Conservation (phyloP, 202 grass and related monocot genomes). For the Setaria viridis region DNA sequence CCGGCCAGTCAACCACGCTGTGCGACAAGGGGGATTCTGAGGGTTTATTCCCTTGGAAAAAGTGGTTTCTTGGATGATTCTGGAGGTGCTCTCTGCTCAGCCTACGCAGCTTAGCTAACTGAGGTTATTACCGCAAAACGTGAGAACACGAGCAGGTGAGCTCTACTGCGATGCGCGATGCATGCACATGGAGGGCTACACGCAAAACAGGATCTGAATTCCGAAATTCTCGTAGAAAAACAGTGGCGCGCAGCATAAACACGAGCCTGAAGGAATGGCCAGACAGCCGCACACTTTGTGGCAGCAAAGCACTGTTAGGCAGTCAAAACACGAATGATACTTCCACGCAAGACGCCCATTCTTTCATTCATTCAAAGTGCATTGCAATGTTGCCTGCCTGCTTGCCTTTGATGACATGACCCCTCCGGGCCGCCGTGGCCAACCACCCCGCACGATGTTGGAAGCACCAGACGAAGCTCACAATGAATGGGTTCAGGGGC, state of each 20-base stretch:
- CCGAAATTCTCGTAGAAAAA: not conserved
- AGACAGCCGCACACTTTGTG: not conserved
- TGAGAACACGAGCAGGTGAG: not conserved
- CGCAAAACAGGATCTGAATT: not conserved
- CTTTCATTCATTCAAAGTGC: not conserved
- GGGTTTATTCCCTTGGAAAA: not conserved
- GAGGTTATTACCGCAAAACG: not conserved
- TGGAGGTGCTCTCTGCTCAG: no score
- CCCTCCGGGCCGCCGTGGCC: slow-evolving; percentile 10
- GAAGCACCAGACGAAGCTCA: slow-evolving; percentile 9
- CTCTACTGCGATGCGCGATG: not conserved
- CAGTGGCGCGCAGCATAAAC: not conserved
- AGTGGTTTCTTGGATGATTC: slow-evolving; percentile 12
- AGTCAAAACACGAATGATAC: slow-evolving; percentile 25
- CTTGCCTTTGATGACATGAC: slow-evolving; percentile 31
- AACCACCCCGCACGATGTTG: slow-evolving; percentile 3
- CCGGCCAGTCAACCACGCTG: not conserved
- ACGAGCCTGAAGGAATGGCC: slow-evolving; percentile 9
- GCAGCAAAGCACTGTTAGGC: not conserved
- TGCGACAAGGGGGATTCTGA: not conserved
- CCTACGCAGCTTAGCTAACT: no score
- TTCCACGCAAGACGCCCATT: not conserved
- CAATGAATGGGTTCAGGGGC: slow-evolving; percentile 18
- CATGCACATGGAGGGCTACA: not conserved
- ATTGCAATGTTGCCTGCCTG: not conserved